These are phyloP conservation scores for Syzygium jambos DNA, from an alignment of 345 rosid species.

Conservation along the genomic window DNA sequence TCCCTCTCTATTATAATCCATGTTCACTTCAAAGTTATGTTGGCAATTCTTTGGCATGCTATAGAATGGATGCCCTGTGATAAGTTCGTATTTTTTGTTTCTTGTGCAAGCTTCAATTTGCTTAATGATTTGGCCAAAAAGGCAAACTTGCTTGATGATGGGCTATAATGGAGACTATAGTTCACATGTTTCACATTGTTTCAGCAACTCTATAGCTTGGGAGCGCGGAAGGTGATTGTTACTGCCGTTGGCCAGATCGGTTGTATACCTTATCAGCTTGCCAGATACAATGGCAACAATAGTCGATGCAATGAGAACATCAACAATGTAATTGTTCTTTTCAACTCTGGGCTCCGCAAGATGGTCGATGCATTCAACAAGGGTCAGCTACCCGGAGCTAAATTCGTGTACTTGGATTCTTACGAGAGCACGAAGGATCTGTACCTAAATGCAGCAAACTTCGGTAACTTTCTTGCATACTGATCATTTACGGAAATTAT, in stretches of 20 bases:
- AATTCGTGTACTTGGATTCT: conserved; percentile 66
- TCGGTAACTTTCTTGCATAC: conserved; percentile 17
- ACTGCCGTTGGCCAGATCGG: conserved; percentile 77
- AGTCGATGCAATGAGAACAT: conserved; percentile 68
- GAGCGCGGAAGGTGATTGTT: conserved; percentile 74
- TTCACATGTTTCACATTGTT: neutral
- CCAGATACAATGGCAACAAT: conserved; percentile 44
- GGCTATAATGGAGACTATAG: neutral
- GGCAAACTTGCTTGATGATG: neutral
- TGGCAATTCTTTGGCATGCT: neutral
- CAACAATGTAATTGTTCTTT: conserved; percentile 50
- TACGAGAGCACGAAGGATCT: conserved; percentile 51
- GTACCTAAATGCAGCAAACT: conserved; percentile 27
- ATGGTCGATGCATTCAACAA: conserved; percentile 50
- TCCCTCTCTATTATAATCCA: neutral
- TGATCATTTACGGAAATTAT: neutral
- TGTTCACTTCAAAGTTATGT: neutral
- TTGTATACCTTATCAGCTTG: conserved; percentile 87
- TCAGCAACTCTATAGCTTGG: conserved; percentile 54
- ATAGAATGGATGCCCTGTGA: neutral
- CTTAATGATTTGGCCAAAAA: neutral
- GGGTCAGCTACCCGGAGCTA: conserved; percentile 64
- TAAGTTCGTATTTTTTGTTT: neutral
- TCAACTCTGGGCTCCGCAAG: conserved; percentile 57
- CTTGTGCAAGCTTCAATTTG: neutral